Base-by-base conservation (phyloP, 108 stramenopile species). In the Nitzschia sp. region DNA sequence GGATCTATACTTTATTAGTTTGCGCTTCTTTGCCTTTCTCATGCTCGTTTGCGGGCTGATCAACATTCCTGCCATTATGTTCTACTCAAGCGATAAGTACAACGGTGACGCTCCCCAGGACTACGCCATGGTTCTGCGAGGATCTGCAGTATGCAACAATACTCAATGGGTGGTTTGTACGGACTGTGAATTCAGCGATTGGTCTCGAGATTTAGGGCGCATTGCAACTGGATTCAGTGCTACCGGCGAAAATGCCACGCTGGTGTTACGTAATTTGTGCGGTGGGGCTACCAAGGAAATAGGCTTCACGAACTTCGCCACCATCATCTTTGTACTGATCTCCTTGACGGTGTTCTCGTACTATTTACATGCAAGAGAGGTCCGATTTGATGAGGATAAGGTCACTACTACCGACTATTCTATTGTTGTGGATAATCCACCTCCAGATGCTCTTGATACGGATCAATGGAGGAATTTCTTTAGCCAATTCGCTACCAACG, bases 401-500 rank as follows among this genome's bases (percentile, higher is more conserved):
- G 36, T 76, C 1, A 79, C 86, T 4, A 82, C 89, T 1, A 68
- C 82, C 0, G 94, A 95, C 74, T 95, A 95, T 70, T 77, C 80
- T 30, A 58, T 95, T 13, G 57, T 77, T 8, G 89, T 95, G 9
- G 55, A 53, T 5, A 91, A 95, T 73, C 94, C 94, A 11, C 88
- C 87, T 22, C 66, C 72, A 2, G 83, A 88, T 66, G 91, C 94
- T 0, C 54, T 47, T 34, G 85, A 91, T 71, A 78, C 86, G 6
- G 85, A 95, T 23, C 89, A 89, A 63, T 95, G 90, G 89, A 47
- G 66, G 26, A 70, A 74, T 34, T 94, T 91, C 75, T 91, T 91
- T 71, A 54, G 61, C 23, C 75, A 78, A 46, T 95, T 80, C 57
- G 65, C 72, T 22, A 53, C 45, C 1, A 77, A 78, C 22, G 77